Conservation (phyloP, 495 filamentous ascomycete species). For the Parachaetomium inaequale region DNA sequence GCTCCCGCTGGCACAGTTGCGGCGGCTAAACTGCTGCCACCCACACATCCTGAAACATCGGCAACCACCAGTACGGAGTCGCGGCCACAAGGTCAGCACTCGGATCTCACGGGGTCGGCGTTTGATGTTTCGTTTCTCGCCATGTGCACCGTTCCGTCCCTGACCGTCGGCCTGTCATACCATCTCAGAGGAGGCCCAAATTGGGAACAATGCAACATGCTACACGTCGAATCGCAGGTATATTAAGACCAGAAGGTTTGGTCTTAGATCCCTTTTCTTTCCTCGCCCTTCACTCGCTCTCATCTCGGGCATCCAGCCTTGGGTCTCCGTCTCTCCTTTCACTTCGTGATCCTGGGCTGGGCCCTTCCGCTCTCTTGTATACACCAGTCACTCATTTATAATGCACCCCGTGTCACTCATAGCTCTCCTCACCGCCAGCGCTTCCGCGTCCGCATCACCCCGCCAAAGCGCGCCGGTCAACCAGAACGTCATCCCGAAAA, state of each 20-base stretch:
- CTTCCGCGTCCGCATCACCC: conserved; percentile 2
- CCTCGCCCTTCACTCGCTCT: neutral
- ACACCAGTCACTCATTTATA: conserved; percentile 12
- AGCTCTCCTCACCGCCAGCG: conserved; percentile 15
- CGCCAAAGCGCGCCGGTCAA: conserved; percentile 20
- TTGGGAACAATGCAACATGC: neutral
- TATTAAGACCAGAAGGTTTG: neutral
- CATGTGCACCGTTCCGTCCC: neutral
- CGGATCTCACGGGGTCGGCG: neutral
- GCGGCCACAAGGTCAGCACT: neutral
- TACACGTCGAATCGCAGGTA: too few species aligned
- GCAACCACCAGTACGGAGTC: neutral
- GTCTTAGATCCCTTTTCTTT: neutral
- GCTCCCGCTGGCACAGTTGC: conserved; percentile 1
- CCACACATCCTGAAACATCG: conserved; percentile 1
- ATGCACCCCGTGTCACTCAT: conserved; percentile 10
- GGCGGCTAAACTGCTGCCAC: neutral
- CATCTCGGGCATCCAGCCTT: conserved; percentile 4
- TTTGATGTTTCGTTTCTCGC: conserved; percentile 14
- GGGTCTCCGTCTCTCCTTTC: conserved; percentile 12
- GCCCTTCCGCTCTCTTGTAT: conserved; percentile 5
- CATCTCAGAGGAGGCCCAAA: neutral
- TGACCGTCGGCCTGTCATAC: neutral
- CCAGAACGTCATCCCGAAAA: conserved; percentile 18
- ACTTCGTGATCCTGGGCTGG: conserved; percentile 5